These are phyloP conservation scores for Aschersonia sp. DNA, from an alignment of 2,329 filamentous ascomycete species.

Conservation along the genomic window DNA sequence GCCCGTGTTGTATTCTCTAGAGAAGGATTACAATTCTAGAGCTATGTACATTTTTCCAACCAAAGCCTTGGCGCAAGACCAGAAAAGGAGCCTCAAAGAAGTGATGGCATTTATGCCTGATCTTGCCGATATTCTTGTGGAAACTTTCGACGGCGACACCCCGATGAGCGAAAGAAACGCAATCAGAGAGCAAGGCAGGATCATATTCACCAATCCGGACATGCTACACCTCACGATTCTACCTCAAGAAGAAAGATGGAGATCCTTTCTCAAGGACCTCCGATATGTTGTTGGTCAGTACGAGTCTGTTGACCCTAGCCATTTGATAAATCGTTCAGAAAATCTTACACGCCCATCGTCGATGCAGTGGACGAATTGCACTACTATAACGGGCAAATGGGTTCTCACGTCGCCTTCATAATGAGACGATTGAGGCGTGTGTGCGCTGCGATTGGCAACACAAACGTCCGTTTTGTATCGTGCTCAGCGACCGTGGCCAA, in stretches of 20 bases:
- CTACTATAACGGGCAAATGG: constrained; percentile 91
- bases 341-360: not conserved
- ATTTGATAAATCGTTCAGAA: not conserved
- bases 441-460: constrained; percentile 82
- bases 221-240: constrained; percentile 94
- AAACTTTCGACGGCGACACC: constrained; percentile 94
- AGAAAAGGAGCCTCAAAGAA: constrained; percentile 75
- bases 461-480: constrained; percentile 75
- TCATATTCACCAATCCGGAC: constrained; percentile 96
- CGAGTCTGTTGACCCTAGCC: not conserved
- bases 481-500: constrained; percentile 96
- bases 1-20: constrained; percentile 75
- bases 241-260: constrained; percentile 82
- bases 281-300: constrained; percentile 67
- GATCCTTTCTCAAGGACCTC: constrained; percentile 74
- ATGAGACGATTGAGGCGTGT: constrained; percentile 81
- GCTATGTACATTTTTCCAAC: constrained; percentile 98
- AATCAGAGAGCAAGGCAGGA: constrained; percentile 77
- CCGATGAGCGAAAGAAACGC: constrained; percentile 62
- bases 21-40: constrained; percentile 59
- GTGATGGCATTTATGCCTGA: constrained; percentile 69
- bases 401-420: constrained; percentile 85
- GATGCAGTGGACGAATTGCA: constrained; percentile 65
- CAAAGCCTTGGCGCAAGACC: constrained; percentile 91
- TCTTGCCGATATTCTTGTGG: constrained; percentile 62